Evolutionary conservation across 2,329 filamentous ascomycete genomes (phyloP), one percentile per base, ranked within the genome.

Genomic region (Blastomyces silverae): DNA sequence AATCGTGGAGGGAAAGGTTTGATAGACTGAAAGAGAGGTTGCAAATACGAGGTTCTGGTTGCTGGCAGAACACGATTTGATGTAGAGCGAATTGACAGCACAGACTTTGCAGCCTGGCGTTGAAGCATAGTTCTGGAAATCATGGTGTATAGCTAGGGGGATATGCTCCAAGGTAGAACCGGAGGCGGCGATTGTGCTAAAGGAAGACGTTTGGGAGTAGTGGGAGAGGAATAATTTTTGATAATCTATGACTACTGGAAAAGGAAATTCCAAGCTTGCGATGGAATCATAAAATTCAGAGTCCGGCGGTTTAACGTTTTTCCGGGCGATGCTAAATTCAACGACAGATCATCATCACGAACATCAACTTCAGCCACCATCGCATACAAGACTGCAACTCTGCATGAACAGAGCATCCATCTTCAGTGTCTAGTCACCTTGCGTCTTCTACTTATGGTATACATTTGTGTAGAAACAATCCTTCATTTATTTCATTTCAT

Each of bases 91-190:
- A 70, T 65, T 62, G 75, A 71, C 52, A 77, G 68, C 53, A 71
- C 69, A 65, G 76, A 76, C 69, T 73, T 73, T 63, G 72, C 72
- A 64, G 73, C 75, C 71, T 75, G 76, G 62, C 73, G 73, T 70
- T 79, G 78, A 66, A 80, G 67, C 63, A 80, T 66, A 64, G 75
- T 73, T 70, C 76, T 75, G 69, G 77, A 75, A 70, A 80, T 75
- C 79, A 80, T 80, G 50, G 17, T 65, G 48, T 22, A 31, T 13
- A 25, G 11, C 37, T 34, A 48, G 13, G 17, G 37, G 42, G 13
- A 42, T 57, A 22, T 57, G 31, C 20, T 58, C 39, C 31, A 25
- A 20, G 42, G 42, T 25, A 48, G 31, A 50, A 39, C 25, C 42
- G 56, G 42, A 34, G 28, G 7, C 25, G 28, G 7, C 25, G 59